These are phyloP conservation scores for Tetradesmus obliquus DNA, from an alignment of 139 green algal species.

Conservation along the genomic window DNA sequence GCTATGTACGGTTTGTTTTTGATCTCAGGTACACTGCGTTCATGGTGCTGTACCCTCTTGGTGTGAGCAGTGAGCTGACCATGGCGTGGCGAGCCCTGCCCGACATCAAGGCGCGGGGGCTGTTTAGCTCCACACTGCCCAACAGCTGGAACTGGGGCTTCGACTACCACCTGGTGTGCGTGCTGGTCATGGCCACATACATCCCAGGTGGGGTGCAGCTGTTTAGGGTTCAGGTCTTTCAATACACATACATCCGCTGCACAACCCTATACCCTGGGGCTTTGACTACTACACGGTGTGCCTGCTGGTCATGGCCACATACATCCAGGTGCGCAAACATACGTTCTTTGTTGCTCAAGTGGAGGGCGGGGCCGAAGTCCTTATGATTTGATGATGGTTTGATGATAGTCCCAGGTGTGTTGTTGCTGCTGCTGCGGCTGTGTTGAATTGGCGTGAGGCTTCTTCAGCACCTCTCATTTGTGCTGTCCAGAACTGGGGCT, in stretches of 20 bases:
- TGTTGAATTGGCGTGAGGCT: not conserved
- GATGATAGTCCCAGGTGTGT: not conserved
- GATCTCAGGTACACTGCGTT: conserved; percentile 86
- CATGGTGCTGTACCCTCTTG: conserved; percentile 94
- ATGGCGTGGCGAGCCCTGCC: conserved; percentile 84
- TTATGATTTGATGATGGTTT: not conserved
- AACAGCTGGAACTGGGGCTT: conserved; percentile 89
- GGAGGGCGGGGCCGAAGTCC: not conserved
- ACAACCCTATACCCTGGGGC: conserved; percentile 84
- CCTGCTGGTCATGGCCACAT: conserved; percentile 52
- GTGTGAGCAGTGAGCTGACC: conserved; percentile 86
- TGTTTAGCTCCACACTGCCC: conserved; percentile 79
- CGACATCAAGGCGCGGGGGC: conserved; percentile 54
- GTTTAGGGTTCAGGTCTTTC: not conserved
- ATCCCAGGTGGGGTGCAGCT: conserved; percentile 51
- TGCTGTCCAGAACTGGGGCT: conserved; percentile 73
- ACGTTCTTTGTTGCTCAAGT: too few relatives aligned
- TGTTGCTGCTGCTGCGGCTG: not conserved
- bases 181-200: conserved; percentile 57
- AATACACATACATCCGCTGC: conserved; percentile 60
- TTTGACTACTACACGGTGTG: conserved; percentile 84
- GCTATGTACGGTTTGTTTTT: not conserved
- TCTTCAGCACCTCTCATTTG: too few relatives aligned
- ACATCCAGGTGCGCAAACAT: conserved; percentile 55
- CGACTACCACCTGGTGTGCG: conserved; percentile 78